phyloP scores from a whole-genome alignment of 208 protist genomes.

The Vickermania ingenoplastis region DNA sequence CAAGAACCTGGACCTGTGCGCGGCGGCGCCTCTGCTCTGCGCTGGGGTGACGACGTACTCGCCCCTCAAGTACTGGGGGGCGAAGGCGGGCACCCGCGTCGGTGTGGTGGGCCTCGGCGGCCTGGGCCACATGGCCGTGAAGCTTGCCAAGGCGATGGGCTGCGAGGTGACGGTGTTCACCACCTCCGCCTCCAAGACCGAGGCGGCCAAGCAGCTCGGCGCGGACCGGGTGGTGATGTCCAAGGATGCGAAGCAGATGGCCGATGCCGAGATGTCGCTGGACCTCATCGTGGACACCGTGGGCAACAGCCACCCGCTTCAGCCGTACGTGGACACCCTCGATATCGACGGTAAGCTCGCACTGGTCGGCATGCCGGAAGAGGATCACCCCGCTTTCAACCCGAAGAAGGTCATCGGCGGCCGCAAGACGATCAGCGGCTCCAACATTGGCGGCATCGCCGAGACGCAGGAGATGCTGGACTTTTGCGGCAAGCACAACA shows the following conservation, averaged over 20 bases:
- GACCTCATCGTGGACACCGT: conserved; percentile 44
- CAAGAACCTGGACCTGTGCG: conserved; percentile 25
- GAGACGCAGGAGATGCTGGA: conserved; percentile 59
- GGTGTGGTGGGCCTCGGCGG: conserved; percentile 68
- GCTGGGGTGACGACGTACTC: conserved; percentile 70
- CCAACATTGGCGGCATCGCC: conserved; percentile 34
- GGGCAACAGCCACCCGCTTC: conserved; percentile 18
- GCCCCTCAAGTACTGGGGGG: conserved; percentile 30
- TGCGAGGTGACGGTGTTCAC: conserved; percentile 55
- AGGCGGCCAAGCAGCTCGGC: conserved; percentile 35
- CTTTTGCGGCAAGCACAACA: conserved; percentile 43
- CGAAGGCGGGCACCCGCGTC: conserved; percentile 26
- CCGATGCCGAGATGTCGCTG: conserved; percentile 14
- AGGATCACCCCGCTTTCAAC: conserved; percentile 23
- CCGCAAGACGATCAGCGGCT: conserved; percentile 20
- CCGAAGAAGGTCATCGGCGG: conserved; percentile 12
- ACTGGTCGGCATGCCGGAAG: conserved; percentile 29
- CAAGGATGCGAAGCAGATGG: conserved; percentile 37
- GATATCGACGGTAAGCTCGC: conserved; percentile 21
- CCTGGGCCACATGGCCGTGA: conserved; percentile 71
- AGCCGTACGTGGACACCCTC: conserved; percentile 27
- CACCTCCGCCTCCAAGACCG: conserved; percentile 23
- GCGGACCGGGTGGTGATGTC: conserved; percentile 26
- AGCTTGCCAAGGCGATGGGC: conserved; percentile 53
- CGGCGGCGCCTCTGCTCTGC: conserved; percentile 58